A percentile compares a stretch with the other conserved stretches of the same genome.
phyloP scores from a whole-genome alignment of 2,329 filamentous ascomycete genomes.

The Colletotrichum godetiae region DNA sequence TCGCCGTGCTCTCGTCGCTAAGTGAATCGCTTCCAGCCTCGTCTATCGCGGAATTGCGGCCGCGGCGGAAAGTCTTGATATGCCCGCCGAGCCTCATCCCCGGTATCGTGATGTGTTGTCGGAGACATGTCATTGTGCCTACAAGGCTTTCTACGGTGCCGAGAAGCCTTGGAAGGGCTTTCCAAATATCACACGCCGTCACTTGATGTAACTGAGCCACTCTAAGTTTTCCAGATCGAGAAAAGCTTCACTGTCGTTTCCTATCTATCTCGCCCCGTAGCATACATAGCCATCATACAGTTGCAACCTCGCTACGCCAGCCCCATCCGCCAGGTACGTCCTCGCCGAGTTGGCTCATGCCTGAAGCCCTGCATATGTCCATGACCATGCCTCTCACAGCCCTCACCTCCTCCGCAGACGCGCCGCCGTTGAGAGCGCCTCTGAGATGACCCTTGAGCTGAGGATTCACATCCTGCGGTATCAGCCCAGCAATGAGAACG shows the following conservation, averaged over 20 bases:
- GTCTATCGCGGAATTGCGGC: constrained; percentile 27
- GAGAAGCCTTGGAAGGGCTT: neutral
- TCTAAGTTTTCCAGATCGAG: too few species aligned
- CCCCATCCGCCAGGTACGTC: constrained; percentile 53
- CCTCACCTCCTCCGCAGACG: constrained; percentile 58
- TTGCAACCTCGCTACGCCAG: constrained; percentile 57
- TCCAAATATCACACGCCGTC: too few species aligned
- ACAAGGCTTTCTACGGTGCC: neutral
- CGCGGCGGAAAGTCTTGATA: neutral
- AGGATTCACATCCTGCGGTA: constrained; percentile 65
- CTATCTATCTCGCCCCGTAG: neutral
- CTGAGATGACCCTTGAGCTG: constrained; percentile 65
- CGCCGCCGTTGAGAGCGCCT: constrained; percentile 62
- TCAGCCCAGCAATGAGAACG: constrained; percentile 60
- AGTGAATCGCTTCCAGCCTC: constrained; percentile 1
- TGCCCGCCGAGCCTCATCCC: constrained; percentile 12
- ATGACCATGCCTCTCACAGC: constrained; percentile 59
- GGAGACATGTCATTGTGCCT: neutral
- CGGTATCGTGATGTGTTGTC: neutral
- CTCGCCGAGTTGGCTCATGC: constrained; percentile 55
- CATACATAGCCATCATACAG: constrained; percentile 44
- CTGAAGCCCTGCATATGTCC: constrained; percentile 57
- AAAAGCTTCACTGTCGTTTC: neutral
- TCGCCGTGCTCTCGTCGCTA: neutral
- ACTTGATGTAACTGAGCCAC: too few species aligned